These are phyloP conservation scores for Adansonia rubrostipa DNA, from an alignment of 441 rosid species.

Conservation along the genomic window DNA sequence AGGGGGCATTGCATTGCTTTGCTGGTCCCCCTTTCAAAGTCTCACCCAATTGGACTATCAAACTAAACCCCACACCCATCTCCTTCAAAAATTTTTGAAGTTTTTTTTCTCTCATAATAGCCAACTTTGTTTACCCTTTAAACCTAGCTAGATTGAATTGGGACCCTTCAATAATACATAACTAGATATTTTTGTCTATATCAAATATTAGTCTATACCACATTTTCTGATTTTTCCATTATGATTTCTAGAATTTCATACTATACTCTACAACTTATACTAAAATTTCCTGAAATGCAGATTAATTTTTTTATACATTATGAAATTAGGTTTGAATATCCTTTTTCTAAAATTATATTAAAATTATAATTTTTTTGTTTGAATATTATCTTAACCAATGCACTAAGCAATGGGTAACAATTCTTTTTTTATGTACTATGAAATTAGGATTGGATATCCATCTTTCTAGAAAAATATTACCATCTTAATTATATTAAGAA, in stretches of 20 bases:
- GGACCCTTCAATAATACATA: background rate
- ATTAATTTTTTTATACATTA: background rate
- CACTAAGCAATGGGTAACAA: no score
- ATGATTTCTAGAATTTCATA: background rate
- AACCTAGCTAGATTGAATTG: background rate
- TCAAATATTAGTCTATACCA: background rate
- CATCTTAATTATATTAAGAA: background rate
- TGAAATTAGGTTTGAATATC: background rate
- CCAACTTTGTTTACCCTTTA: background rate
- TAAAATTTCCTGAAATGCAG: background rate
- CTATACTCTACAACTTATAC: background rate
- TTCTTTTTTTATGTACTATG: background rate
- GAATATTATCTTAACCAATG: background rate
- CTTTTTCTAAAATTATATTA: no score
- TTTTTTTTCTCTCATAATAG: background rate
- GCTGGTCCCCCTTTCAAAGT: background rate
- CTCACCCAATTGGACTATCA: background rate
- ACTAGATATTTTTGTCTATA: background rate
- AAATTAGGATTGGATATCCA: background rate
- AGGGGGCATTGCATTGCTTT: background rate
- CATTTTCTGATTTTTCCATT: background rate
- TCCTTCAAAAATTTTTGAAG: background rate
- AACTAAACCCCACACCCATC: background rate
- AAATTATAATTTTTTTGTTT: no score
- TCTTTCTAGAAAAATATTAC: no score